These are phyloP conservation scores for Hypholoma sublateritium DNA, from an alignment of 768 basidiomycete genomes.

Conservation along the genomic window DNA sequence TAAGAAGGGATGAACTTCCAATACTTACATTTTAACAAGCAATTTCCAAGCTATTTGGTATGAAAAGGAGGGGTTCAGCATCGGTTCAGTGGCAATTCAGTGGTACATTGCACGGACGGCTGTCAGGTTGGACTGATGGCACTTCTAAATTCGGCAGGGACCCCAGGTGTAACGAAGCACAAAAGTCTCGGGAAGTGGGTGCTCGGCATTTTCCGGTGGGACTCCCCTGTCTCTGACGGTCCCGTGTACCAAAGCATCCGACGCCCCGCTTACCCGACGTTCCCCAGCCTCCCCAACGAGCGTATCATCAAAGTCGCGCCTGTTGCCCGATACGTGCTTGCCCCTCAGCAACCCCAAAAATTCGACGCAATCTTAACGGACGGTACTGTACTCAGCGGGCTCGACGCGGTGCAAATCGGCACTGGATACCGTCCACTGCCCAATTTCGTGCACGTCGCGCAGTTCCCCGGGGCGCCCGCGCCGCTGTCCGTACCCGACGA, in stretches of 20 bases:
- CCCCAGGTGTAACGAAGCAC: no score
- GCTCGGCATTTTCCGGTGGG: no score
- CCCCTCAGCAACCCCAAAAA: constrained; percentile 15
- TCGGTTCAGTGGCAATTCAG: no score
- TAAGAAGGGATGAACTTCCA: no score
- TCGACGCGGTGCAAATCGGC: constrained; percentile 45
- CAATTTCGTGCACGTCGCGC: constrained; percentile 37
- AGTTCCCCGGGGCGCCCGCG: constrained; percentile 11
- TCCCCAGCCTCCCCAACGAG: constrained; percentile 40
- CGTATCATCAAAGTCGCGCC: constrained; percentile 44
- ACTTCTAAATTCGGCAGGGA: no score
- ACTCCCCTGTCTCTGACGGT: constrained; percentile 29
- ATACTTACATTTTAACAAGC: no score
- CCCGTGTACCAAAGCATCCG: constrained; percentile 51
- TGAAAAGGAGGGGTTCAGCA: no score
- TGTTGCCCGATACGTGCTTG: constrained; percentile 32
- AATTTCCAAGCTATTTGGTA: no score
- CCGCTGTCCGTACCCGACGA: constrained; percentile 27
- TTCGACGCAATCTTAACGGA: constrained; percentile 37
- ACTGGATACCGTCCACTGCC: constrained; percentile 47
- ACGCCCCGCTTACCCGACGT: constrained; percentile 35
- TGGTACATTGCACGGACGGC: no score
- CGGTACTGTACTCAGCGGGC: constrained; percentile 33
- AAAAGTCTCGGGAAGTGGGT: no score
- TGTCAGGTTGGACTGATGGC: no score